phyloP scores from a whole-genome alignment of 2,329 filamentous ascomycete species.

The Zymoseptoria tritici region DNA sequence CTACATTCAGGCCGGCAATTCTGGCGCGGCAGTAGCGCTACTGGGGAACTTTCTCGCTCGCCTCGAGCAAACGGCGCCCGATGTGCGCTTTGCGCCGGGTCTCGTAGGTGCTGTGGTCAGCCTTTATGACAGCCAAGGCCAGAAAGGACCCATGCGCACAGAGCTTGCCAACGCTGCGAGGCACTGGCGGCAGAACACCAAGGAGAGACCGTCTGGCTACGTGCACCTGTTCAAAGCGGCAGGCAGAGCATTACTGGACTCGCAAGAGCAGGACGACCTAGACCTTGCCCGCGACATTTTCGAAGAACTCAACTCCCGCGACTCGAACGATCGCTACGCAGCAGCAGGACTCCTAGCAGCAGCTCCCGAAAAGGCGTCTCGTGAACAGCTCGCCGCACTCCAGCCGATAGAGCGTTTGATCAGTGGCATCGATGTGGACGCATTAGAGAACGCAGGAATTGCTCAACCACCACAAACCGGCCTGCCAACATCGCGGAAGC shows the following conservation, averaged over 20 bases:
- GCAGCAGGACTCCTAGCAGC: constrained; percentile 82
- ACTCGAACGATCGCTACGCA: constrained; percentile 61
- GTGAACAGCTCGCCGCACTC: constrained; percentile 48
- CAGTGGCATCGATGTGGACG: constrained; percentile 51
- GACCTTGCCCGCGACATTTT: constrained; percentile 71
- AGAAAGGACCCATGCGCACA: constrained; percentile 61
- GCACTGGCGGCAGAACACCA: constrained; percentile 66
- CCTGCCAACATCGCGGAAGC: constrained; percentile 39
- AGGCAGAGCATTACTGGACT: constrained; percentile 74
- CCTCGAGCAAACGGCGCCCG: constrained; percentile 59
- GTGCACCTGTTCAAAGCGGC: constrained; percentile 71
- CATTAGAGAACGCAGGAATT: constrained; percentile 61
- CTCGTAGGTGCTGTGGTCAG: constrained; percentile 73
- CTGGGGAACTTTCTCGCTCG: constrained; percentile 68
- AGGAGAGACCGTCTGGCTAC: constrained; percentile 35
- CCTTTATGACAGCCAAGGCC: constrained; percentile 69
- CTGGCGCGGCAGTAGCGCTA: constrained; percentile 64
- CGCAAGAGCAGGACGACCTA: constrained; percentile 60
- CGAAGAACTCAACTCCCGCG: constrained; percentile 57
- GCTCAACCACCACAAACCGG: constrained; percentile 30
- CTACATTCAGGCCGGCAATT: constrained; percentile 64
- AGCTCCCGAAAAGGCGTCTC: constrained; percentile 49
- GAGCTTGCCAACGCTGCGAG: constrained; percentile 72
- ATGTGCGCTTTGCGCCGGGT: constrained; percentile 75
- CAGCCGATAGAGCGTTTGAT: constrained; percentile 57